These are phyloP conservation scores for Crithidia brevicula DNA, from an alignment of 208 protist species.

Conservation along the genomic window DNA sequence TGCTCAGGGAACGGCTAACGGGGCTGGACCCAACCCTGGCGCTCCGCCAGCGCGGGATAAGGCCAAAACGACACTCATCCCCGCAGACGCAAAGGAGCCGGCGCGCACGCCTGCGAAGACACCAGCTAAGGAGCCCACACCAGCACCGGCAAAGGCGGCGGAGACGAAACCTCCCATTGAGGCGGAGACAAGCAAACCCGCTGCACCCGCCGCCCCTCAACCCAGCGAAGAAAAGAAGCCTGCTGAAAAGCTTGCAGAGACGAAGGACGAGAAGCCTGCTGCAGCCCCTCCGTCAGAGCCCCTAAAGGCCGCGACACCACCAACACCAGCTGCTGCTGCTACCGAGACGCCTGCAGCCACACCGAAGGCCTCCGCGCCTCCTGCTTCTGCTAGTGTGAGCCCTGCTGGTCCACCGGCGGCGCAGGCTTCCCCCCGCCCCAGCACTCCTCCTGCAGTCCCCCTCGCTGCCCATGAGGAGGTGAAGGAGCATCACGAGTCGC, in stretches of 20 bases:
- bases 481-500: background rate
- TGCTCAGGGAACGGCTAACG: slow-evolving; percentile 7
- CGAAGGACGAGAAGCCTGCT: background rate
- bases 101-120: slow-evolving; percentile 2
- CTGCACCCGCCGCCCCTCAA: background rate
- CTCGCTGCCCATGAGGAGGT: background rate
- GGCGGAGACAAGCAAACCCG: no score
- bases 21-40: background rate
- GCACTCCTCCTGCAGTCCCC: background rate
- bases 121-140: slow-evolving; percentile 2
- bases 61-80: slow-evolving; percentile 1
- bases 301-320: background rate
- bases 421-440: no score
- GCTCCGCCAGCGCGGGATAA: slow-evolving; percentile 1
- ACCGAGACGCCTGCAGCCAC: background rate
- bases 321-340: background rate
- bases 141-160: background rate
- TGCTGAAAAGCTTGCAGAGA: background rate
- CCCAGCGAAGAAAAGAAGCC: background rate
- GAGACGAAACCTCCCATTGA: no score
- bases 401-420: no score
- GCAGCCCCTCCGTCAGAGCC: no score
- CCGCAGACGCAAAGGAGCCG: slow-evolving; percentile 11
- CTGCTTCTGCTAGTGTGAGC: no score
- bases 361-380: no score